Conservation (phyloP, 2,329 filamentous ascomycete genomes). For the Colletotrichum falcatum region DNA sequence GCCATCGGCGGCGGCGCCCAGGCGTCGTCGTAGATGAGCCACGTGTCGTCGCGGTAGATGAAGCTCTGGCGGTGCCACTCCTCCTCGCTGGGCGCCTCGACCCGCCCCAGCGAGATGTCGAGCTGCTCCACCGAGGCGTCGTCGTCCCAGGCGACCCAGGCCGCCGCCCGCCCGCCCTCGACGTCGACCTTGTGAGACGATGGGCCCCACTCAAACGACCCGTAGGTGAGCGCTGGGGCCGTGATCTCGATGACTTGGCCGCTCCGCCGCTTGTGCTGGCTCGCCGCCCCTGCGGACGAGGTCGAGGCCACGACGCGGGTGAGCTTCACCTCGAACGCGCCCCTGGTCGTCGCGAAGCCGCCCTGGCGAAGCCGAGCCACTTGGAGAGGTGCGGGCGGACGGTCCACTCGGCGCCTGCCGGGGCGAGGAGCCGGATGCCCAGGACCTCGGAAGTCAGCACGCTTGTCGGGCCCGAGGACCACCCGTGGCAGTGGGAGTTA, state of each 20-base stretch:
- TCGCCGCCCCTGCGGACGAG: slow-evolving; percentile 20
- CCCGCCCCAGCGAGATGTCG: slow-evolving; percentile 31
- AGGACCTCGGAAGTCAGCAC: slow-evolving; percentile 47
- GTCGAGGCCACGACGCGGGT: slow-evolving; percentile 42
- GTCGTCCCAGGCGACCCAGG: slow-evolving; percentile 38
- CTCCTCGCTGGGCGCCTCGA: slow-evolving; percentile 34
- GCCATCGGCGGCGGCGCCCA: slow-evolving; percentile 24
- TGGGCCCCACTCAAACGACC: slow-evolving; percentile 42
- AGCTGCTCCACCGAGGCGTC: slow-evolving; percentile 36
- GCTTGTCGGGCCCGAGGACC: slow-evolving; percentile 51
- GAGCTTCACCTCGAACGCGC: slow-evolving; percentile 50
- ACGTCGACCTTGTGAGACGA: slow-evolving; percentile 29
- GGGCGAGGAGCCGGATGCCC: slow-evolving; percentile 47
- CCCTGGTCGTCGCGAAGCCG: slow-evolving; percentile 51
- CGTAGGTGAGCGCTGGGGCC: slow-evolving; percentile 39
- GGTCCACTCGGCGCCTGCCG: slow-evolving; percentile 45
- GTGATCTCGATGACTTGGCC: slow-evolving; percentile 38
- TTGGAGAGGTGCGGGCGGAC: slow-evolving; percentile 47
- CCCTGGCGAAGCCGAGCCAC: slow-evolving; percentile 52
- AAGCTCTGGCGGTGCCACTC: slow-evolving; percentile 41
- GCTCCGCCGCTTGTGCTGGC: slow-evolving; percentile 21
- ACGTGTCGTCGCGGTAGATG: slow-evolving; percentile 34
- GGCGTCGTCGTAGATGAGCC: slow-evolving; percentile 36
- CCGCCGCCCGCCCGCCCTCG: slow-evolving; percentile 28
- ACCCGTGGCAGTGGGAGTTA: slow-evolving; percentile 53